Base-by-base conservation (phyloP, 257 asterid species). In the Henckelia pumila region DNA sequence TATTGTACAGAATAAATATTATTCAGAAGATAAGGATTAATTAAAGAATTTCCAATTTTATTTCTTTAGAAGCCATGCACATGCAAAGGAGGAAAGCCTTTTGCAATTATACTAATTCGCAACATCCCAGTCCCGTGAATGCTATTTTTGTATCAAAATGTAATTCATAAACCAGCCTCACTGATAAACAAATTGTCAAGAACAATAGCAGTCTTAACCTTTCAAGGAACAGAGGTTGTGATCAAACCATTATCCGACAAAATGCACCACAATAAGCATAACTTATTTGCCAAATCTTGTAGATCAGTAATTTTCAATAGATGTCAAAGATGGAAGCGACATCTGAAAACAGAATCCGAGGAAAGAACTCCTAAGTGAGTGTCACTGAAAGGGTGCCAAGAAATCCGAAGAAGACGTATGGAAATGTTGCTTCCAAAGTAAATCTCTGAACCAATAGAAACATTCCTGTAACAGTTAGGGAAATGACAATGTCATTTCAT, bases 331-430 rank as follows among this genome's bases (percentile, higher is more conserved):
- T 52, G 66, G 58, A 71, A 57, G 25, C 7, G 35, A 29, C 69
- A 88, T 97, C 97, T 87, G 80, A 90, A 90, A 70, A 93, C 95
- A 26, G 94, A 86, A 82, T 93, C 97, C 55, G 97, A 86, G 64
- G 99, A 93, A 56, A 93, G 88, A 63, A 93, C 75, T 73, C 96
- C 96, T 78, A 93, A 47, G 82, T 93, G 99, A 58, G 81, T 76
- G 72, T 91, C 92, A 33, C 95, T 86, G 83, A 70, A 83, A 67
- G 99, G 96, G 78, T 90, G 97, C 99, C 97, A 90, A 64, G 77
- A 85, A 71, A 86, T 76, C 81, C 85, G 93, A 75, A 93, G 73
- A 67, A 80, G 77, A 79, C 86, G 86, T 60, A 93, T 81, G 64
- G 77, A 63, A 63, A 76, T 86, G 79, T 72, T 82, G 80, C 67